Evolutionary conservation across 371 early-diverging fungal genomes (phyloP).

Genomic region (Mortierella sp.): DNA sequence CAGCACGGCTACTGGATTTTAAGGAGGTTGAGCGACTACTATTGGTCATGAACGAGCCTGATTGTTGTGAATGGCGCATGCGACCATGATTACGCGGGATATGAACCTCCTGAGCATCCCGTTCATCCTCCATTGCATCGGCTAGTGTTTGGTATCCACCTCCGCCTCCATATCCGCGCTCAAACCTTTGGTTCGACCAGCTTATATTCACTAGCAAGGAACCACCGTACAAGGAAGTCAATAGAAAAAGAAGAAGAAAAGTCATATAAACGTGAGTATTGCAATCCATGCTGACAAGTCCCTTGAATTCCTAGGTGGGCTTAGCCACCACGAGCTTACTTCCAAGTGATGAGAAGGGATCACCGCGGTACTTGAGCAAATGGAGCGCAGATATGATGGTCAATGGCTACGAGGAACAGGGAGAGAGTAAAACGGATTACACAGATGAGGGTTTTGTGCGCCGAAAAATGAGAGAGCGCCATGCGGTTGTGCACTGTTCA

Average conservation of each 20-base stretch:
- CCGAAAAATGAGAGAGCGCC: neutral
- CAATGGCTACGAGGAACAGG: constrained; percentile 24
- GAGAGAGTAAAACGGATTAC: neutral
- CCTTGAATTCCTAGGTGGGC: neutral
- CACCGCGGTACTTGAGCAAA: constrained; percentile 47
- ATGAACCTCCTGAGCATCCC: constrained; percentile 51
- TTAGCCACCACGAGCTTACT: constrained; percentile 9
- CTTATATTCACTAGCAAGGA: constrained; percentile 3
- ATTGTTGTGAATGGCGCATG: constrained; percentile 37
- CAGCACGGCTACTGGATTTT: constrained; percentile 27
- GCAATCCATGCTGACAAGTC: too few species aligned
- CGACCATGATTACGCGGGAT: constrained; percentile 47
- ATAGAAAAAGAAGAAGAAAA: neutral
- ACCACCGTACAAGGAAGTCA: too few species aligned
- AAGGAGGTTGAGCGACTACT: constrained; percentile 36
- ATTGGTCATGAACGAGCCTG: constrained; percentile 31
- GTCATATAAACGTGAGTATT: too few species aligned
- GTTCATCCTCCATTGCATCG: constrained; percentile 41
- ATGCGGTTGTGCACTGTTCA: neutral
- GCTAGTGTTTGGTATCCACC: constrained; percentile 36
- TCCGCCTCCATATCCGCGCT: constrained; percentile 19
- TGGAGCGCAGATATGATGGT: constrained; percentile 50
- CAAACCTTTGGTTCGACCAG: constrained; percentile 23
- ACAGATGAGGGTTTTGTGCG: neutral
- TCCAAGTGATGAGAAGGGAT: constrained; percentile 42